Base-by-base conservation (phyloP, 345 rosid species). In the Citrus trifoliata region DNA sequence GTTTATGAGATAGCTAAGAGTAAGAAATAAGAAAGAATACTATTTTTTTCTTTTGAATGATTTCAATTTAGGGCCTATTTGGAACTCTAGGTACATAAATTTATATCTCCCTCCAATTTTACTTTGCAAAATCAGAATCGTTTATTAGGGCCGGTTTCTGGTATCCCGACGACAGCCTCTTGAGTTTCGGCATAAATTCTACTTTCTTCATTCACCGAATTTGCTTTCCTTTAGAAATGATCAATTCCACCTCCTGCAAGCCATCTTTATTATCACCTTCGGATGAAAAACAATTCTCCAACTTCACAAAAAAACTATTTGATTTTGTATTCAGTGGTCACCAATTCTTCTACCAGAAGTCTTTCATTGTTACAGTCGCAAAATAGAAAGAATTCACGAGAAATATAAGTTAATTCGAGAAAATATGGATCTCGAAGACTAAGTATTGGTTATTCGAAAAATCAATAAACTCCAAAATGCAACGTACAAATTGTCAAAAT, bases 251-350 rank as follows among this genome's bases (percentile, higher is more conserved):
- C 24, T 28, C 74, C 59, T 53, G 18, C 33, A 16, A 21, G 25
- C 14, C 53, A 1, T 27, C 22, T 25, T 37, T 37, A 37, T 8
- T 77, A 53, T 60, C 84, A 58, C 70, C 82, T 71, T 78, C 64
- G 2, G 28, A 73, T 35, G 28, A 76, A 27, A 55, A 42, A n/a
- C 19, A 14, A 9, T 78, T 78, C 70, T 30, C 76, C 51, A 42
- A 5, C 30, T 71, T 78, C 81, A 63, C 76, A 19, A 12, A 51
- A 27, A 65, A 10, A 32, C 33, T 32, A 32, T 33, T 33, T 33
- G 35, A 33, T 33, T 33, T 33, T 33, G 35, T 33, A 0, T 33
- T 33, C 35, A 33, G 35, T 33, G 35, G 35, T 0, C 6, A 33
- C 35, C 2, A 16, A 64, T 24, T 14, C 53, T 10, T 3, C 3